Percentiles rank a stretch among this genome's conserved stretches.
Conservation (phyloP, 257 asterid species). For the Datura wrightii region DNA sequence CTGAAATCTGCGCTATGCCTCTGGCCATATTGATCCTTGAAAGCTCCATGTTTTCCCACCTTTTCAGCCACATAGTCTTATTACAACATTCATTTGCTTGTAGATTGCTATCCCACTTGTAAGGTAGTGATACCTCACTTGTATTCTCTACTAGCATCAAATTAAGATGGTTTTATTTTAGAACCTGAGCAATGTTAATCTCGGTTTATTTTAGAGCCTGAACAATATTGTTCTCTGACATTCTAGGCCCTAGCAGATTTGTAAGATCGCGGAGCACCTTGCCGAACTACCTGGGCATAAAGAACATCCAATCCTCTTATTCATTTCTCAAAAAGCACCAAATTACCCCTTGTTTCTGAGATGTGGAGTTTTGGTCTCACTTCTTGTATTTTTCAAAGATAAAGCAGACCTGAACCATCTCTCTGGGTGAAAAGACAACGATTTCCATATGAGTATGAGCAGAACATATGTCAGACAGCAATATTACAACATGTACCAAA, state of each 20-base stretch:
- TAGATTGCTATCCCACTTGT: constrained; percentile 1
- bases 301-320: background rate
- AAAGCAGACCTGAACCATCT: background rate
- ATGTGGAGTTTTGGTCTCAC: background rate
- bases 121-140: background rate
- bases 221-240: background rate
- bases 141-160: background rate
- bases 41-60: constrained; percentile 8
- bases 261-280: background rate
- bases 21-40: background rate
- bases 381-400: background rate
- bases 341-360: background rate
- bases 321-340: background rate
- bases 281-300: background rate
- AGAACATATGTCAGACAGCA: background rate
- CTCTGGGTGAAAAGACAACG: background rate
- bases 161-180: constrained; percentile 3
- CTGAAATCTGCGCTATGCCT: background rate
- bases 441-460: background rate
- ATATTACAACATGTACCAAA: background rate
- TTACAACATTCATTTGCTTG: background rate
- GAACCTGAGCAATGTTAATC: background rate
- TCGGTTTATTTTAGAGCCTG: background rate
- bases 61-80: background rate
- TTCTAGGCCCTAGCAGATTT: background rate